Conservation (phyloP, 2,329 filamentous ascomycete genomes). For the Xylaria sp. region DNA sequence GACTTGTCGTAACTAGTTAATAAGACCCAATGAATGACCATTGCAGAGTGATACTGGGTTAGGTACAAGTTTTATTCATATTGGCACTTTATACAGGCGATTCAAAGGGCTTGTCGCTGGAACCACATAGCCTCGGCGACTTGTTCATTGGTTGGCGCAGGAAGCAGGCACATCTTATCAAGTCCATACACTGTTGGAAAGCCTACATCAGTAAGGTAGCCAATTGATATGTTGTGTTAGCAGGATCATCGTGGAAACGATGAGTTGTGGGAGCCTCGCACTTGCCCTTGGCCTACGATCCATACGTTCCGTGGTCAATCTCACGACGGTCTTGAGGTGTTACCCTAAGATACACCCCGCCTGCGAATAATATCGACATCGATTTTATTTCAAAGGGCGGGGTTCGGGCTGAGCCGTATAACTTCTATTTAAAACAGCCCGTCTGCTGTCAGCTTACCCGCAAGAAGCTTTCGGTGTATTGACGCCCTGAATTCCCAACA, state of each 20-base stretch:
- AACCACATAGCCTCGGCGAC: background rate
- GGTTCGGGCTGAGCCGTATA: slow-evolving; percentile 4
- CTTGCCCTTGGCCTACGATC: background rate
- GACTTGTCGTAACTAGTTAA: slow-evolving; percentile 5
- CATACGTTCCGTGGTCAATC: slow-evolving; percentile 8
- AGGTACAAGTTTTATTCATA: background rate
- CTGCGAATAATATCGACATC: background rate
- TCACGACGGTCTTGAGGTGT: background rate
- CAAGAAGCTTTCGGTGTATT: slow-evolving; percentile 9
- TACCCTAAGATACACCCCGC: background rate
- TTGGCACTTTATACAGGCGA: slow-evolving; percentile 2
- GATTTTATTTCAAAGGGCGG: background rate
- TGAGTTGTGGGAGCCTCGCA: background rate
- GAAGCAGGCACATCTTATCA: background rate
- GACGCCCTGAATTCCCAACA: background rate
- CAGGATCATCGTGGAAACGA: background rate
- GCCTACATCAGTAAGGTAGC: slow-evolving; percentile 1
- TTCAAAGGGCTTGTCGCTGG: background rate
- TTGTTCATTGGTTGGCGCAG: background rate
- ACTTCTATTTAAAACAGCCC: slow-evolving; percentile 20
- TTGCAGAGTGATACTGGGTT: background rate
- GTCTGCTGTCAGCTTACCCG: slow-evolving; percentile 29
- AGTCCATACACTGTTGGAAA: background rate
- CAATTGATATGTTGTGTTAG: background rate
- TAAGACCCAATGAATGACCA: slow-evolving; percentile 5